phyloP scores from a whole-genome alignment of 2,329 filamentous ascomycete species.

The Pseudogymnoascus sp. region DNA sequence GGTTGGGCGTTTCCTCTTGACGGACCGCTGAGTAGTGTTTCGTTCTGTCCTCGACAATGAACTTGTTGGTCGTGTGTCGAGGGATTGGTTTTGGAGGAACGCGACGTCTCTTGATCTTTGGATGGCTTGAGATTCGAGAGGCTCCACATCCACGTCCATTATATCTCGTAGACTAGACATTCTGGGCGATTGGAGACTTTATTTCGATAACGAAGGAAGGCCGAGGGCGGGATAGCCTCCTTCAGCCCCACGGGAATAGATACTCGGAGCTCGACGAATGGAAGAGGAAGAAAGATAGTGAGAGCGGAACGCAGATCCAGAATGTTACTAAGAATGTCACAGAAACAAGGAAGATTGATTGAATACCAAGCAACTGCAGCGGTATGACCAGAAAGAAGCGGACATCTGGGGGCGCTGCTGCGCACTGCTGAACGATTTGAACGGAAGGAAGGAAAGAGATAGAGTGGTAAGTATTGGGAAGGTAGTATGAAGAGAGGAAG shows the following conservation, averaged over 20 bases:
- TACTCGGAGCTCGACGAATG: constrained; percentile 13
- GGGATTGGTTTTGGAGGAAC: constrained; percentile 14
- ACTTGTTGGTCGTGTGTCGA: constrained; percentile 8
- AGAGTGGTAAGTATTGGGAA: background rate
- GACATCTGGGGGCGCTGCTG: constrained; percentile 20
- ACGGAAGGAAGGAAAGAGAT: constrained; percentile 9
- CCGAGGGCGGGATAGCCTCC: constrained; percentile 22
- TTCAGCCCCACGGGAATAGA: constrained; percentile 26
- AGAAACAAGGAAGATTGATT: constrained; percentile 11
- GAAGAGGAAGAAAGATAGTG: background rate
- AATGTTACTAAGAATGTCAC: background rate
- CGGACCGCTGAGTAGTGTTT: constrained; percentile 16
- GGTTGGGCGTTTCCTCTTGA: constrained; percentile 23
- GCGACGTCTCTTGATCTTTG: constrained; percentile 25
- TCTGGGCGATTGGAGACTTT: constrained; percentile 11
- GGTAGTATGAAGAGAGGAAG: background rate
- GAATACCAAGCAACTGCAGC: constrained; percentile 18
- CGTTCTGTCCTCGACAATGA: background rate
- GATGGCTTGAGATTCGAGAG: constrained; percentile 28
- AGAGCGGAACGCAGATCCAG: background rate
- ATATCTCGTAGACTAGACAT: constrained; percentile 30
- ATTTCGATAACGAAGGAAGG: constrained; percentile 20
- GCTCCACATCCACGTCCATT: constrained; percentile 30
- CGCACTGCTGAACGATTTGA: constrained; percentile 25
- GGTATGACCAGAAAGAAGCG: constrained; percentile 15